Conservation (phyloP, 2,329 filamentous ascomycete genomes). For the Penicillium sp. region DNA sequence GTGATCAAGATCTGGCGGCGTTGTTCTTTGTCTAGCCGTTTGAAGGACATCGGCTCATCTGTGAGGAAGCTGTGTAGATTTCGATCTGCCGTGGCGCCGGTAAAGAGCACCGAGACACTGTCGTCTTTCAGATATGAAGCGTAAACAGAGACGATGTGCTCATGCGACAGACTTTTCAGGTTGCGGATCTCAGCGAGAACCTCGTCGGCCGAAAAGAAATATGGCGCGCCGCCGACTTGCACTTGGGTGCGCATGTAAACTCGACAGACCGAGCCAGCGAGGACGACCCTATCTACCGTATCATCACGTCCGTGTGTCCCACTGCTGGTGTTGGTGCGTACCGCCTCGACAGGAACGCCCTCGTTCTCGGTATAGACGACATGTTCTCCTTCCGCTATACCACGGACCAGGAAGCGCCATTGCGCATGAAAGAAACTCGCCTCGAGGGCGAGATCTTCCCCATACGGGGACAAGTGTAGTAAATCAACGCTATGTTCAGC, state of each 20-base stretch:
- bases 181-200: conserved; percentile 40
- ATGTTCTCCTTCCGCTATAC: conserved; percentile 55
- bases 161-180: conserved; percentile 39
- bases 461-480: conserved; percentile 52
- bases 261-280: conserved; percentile 35
- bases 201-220: conserved; percentile 39
- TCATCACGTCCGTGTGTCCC: conserved; percentile 32
- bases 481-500: conserved; percentile 53
- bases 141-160: conserved; percentile 44
- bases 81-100: conserved; percentile 37
- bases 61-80: conserved; percentile 43
- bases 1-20: conserved; percentile 42
- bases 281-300: conserved; percentile 39
- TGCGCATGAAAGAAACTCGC: conserved; percentile 58
- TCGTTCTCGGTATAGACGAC: conserved; percentile 59
- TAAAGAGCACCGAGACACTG: conserved; percentile 43
- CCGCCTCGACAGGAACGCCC: conserved; percentile 57
- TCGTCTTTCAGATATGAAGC: conserved; percentile 45
- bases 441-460: conserved; percentile 45
- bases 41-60: conserved; percentile 42
- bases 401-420: conserved; percentile 57
- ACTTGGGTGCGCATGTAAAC: conserved; percentile 40
- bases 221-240: conserved; percentile 34
- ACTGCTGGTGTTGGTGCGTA: conserved; percentile 39
- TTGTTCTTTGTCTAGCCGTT: conserved; percentile 39